Conservation (phyloP, 345 rosid genomes). For the Eutrema japonicum region DNA sequence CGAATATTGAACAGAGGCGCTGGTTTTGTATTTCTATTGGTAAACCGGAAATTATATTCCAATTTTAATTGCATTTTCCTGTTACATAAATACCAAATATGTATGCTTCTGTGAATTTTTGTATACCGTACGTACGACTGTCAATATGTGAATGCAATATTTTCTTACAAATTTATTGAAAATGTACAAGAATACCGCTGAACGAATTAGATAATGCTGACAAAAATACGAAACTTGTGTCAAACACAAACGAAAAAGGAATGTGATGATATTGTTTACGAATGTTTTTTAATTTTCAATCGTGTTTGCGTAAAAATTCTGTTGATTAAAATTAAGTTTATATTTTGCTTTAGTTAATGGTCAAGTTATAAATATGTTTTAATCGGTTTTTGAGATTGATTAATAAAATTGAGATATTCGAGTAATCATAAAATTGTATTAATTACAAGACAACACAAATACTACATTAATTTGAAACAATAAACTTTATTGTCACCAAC, state of each 20-base stretch:
- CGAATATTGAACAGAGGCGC: slow-evolving; percentile 59
- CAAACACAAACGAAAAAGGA: not conserved
- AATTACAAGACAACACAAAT: not conserved
- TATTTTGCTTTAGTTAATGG: too few relatives aligned
- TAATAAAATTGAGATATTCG: not conserved
- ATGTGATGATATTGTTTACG: too few relatives aligned
- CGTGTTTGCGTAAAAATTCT: too few relatives aligned
- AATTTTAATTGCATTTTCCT: slow-evolving; percentile 9
- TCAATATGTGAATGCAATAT: slow-evolving; percentile 17
- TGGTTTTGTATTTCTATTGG: slow-evolving; percentile 21
- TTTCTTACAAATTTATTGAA: not conserved
- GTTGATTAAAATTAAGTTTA: too few relatives aligned
- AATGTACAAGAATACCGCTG: not conserved
- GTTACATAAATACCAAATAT: slow-evolving; percentile 12
- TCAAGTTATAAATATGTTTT: too few relatives aligned
- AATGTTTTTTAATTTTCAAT: too few relatives aligned
- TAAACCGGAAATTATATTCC: slow-evolving; percentile 25
- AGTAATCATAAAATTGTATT: slow-evolving; percentile 3
- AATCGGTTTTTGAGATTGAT: too few relatives aligned
- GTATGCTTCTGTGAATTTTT: slow-evolving; percentile 19
- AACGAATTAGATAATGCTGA: not conserved
- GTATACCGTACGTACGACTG: not conserved
- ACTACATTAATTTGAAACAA: not conserved
- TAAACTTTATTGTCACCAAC: not conserved
- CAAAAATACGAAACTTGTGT: not conserved